Evolutionary conservation across 768 basidiomycete genomes (phyloP).

Genomic region (Sutorius australiensis): DNA sequence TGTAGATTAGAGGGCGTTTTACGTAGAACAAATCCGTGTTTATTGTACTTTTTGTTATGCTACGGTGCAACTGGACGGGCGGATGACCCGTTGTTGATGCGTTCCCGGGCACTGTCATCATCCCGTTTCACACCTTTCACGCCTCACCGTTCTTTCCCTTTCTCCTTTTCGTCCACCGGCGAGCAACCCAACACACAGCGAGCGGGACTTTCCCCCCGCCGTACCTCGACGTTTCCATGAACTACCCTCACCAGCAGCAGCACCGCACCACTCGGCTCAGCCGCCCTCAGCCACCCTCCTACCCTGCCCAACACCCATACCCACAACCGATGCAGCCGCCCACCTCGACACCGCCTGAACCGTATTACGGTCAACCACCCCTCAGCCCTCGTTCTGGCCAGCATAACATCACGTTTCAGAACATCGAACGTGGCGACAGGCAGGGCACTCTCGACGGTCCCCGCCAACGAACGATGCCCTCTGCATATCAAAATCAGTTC

Average conservation of each 20-base stretch:
- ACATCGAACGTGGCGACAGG: slow-evolving; percentile 66
- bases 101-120: neutral
- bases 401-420: slow-evolving; percentile 65
- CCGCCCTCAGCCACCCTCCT: slow-evolving; percentile 37
- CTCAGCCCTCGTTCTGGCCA: slow-evolving; percentile 18
- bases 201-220: slow-evolving; percentile 2
- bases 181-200: neutral
- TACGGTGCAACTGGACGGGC: neutral
- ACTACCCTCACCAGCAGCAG: slow-evolving; percentile 42
- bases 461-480: slow-evolving; percentile 44
- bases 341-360: slow-evolving; percentile 11
- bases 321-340: slow-evolving; percentile 19
- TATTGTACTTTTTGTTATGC: neutral
- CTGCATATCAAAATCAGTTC: slow-evolving; percentile 45
- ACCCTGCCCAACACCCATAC: slow-evolving; percentile 30
- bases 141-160: slow-evolving; percentile 20
- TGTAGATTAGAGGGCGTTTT: slow-evolving; percentile 1
- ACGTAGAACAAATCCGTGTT: neutral
- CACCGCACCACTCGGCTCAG: slow-evolving; percentile 30
- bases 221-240: slow-evolving; percentile 15
- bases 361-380: slow-evolving; percentile 18
- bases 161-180: neutral
- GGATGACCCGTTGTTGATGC: slow-evolving; percentile 11
- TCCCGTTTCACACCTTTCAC: slow-evolving; percentile 12
- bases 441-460: slow-evolving; percentile 52